These are phyloP conservation scores for Xylaria sp. DNA, from an alignment of 2,329 filamentous ascomycete genomes.

Conservation along the genomic window DNA sequence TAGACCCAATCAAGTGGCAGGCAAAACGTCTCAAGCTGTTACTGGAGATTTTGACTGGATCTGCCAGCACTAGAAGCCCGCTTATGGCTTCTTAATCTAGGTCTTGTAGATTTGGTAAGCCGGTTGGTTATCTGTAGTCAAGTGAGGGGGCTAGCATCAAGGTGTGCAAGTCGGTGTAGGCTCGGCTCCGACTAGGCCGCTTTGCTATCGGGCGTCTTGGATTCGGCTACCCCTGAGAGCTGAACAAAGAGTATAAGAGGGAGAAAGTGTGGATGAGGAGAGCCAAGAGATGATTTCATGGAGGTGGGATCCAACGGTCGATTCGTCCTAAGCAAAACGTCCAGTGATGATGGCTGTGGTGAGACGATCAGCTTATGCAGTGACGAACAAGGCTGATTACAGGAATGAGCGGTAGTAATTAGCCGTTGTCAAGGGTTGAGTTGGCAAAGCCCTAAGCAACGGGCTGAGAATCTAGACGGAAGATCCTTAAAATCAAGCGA, in stretches of 20 bases:
- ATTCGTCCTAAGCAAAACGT: neutral
- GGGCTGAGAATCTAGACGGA: neutral
- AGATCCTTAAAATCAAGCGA: slow-evolving; percentile 2
- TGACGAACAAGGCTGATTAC: slow-evolving; percentile 26
- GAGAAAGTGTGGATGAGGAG: neutral
- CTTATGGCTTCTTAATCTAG: slow-evolving; percentile 14
- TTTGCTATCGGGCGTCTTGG: slow-evolving; percentile 14
- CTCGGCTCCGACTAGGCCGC: slow-evolving; percentile 24
- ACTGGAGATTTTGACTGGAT: slow-evolving; percentile 17
- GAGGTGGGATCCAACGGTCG: slow-evolving; percentile 14
- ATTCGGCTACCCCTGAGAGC: slow-evolving; percentile 4
- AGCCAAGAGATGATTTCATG: slow-evolving; percentile 22
- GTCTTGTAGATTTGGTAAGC: slow-evolving; percentile 15
- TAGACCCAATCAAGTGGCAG: slow-evolving; percentile 14
- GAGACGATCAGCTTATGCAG: slow-evolving; percentile 12
- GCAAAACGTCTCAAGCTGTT: slow-evolving; percentile 10
- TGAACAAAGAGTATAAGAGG: slow-evolving; percentile 6
- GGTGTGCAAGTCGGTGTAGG: slow-evolving; percentile 29
- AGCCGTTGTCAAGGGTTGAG: slow-evolving; percentile 18
- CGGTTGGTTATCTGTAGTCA: slow-evolving; percentile 7
- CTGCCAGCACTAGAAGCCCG: slow-evolving; percentile 7
- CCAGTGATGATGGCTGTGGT: neutral
- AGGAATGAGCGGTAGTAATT: slow-evolving; percentile 19
- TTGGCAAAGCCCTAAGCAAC: slow-evolving; percentile 12
- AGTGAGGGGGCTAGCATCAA: slow-evolving; percentile 26